A percentile compares a stretch with the other conserved stretches of the same genome.
These are phyloP conservation scores for Glebionis coronaria DNA, from an alignment of 129 eudicot species.

Conservation along the genomic window DNA sequence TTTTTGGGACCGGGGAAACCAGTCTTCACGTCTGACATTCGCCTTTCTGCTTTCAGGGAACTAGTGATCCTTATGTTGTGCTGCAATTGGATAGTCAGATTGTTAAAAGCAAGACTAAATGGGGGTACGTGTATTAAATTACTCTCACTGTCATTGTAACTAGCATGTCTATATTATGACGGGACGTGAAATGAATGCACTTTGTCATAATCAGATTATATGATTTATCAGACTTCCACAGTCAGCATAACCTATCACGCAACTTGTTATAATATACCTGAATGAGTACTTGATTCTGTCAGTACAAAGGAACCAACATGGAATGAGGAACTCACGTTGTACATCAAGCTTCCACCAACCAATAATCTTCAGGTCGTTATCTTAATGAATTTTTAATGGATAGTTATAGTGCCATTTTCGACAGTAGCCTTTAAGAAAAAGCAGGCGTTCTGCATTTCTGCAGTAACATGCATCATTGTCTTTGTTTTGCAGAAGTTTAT, in stretches of 20 bases:
- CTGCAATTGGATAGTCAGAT: slow-evolving; percentile 78
- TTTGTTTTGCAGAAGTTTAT: neutral
- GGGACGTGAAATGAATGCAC: too few relatives aligned
- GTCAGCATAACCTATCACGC: too few relatives aligned
- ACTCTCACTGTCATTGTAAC: neutral
- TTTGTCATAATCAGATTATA: too few relatives aligned
- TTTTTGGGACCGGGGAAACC: too few relatives aligned
- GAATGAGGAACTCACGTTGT: slow-evolving; percentile 81
- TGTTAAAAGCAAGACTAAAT: slow-evolving; percentile 77
- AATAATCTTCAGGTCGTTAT: slow-evolving; percentile 61
- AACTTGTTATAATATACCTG: slow-evolving; percentile 15
- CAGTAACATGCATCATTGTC: neutral
- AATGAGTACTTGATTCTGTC: slow-evolving; percentile 25
- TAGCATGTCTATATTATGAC: too few relatives aligned
- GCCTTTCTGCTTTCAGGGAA: slow-evolving; percentile 61
- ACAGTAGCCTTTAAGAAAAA: neutral
- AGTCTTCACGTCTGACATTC: neutral
- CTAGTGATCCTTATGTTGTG: slow-evolving; percentile 93
- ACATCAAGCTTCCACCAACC: slow-evolving; percentile 64
- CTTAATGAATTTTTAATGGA: slow-evolving; percentile 8
- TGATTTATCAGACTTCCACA: too few relatives aligned
- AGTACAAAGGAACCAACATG: slow-evolving; percentile 97
- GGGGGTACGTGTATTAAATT: slow-evolving; percentile 64
- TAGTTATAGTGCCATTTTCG: neutral
- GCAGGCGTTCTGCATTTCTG: neutral